phyloP scores from a whole-genome alignment of 495 filamentous ascomycete genomes.

The Xylaria venustula region DNA sequence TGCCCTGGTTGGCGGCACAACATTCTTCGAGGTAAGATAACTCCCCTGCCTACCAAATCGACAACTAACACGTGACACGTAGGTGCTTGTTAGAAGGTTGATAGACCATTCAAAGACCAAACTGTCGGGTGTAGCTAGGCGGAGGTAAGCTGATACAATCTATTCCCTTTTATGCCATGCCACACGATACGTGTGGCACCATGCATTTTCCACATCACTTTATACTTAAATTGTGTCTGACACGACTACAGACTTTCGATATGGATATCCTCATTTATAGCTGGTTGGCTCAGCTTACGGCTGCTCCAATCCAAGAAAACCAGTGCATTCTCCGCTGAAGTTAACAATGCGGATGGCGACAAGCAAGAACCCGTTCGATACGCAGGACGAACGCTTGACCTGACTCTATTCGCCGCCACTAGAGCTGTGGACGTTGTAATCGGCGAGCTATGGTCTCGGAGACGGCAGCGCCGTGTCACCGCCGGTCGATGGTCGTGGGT shows the following conservation, averaged over 20 bases:
- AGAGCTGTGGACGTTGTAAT: slow-evolving; percentile 73
- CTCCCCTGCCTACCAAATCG: neutral
- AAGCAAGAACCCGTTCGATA: slow-evolving; percentile 38
- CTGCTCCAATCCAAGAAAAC: slow-evolving; percentile 48
- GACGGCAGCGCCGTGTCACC: slow-evolving; percentile 33
- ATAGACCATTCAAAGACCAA: slow-evolving; percentile 10
- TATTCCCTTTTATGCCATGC: neutral
- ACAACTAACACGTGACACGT: neutral
- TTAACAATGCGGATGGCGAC: slow-evolving; percentile 19
- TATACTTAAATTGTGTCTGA: slow-evolving; percentile 1
- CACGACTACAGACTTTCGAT: slow-evolving; percentile 34
- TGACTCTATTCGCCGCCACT: slow-evolving; percentile 77
- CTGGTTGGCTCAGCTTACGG: slow-evolving; percentile 49
- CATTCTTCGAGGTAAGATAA: slow-evolving; percentile 60
- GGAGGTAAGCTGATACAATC: slow-evolving; percentile 20
- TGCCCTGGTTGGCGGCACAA: slow-evolving; percentile 70
- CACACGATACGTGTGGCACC: no score
- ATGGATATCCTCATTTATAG: slow-evolving; percentile 50
- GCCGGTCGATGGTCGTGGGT: slow-evolving; percentile 49
- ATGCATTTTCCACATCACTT: neutral
- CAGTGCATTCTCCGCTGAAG: slow-evolving; percentile 39
- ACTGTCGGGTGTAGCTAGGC: slow-evolving; percentile 17
- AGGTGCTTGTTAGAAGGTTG: slow-evolving; percentile 9
- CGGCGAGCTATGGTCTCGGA: slow-evolving; percentile 62
- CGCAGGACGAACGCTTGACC: slow-evolving; percentile 79